These are phyloP conservation scores for Mytilinidion resinicola DNA, from an alignment of 495 filamentous ascomycete species.

Conservation along the genomic window DNA sequence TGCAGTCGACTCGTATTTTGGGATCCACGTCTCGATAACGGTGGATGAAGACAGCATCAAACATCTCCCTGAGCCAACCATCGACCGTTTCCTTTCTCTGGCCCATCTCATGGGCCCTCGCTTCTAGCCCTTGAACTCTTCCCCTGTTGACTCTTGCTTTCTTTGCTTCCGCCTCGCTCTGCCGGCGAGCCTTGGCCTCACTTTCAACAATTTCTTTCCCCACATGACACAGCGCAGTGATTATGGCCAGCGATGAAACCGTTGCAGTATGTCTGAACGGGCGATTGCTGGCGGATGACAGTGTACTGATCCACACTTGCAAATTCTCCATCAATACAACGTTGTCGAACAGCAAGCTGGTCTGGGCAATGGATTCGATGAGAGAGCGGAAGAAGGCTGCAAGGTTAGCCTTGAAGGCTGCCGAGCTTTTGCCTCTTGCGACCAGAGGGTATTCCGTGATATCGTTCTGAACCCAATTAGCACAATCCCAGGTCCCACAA, in stretches of 20 bases:
- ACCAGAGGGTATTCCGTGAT: slow-evolving; percentile 91
- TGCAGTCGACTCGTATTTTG: slow-evolving; percentile 75
- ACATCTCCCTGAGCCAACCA: slow-evolving; percentile 66
- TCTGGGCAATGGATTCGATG: slow-evolving; percentile 66
- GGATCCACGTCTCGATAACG: slow-evolving; percentile 92
- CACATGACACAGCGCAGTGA: slow-evolving; percentile 60
- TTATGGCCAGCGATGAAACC: slow-evolving; percentile 67
- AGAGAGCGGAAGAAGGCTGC: slow-evolving; percentile 69
- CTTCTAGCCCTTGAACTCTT: slow-evolving; percentile 60
- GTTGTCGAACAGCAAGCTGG: slow-evolving; percentile 68
- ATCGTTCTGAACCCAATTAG: slow-evolving; percentile 49
- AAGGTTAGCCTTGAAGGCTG: slow-evolving; percentile 68
- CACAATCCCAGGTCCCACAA: background rate
- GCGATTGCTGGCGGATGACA: slow-evolving; percentile 75
- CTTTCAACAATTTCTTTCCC: slow-evolving; percentile 58
- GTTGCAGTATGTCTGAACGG: slow-evolving; percentile 93
- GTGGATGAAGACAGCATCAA: slow-evolving; percentile 87
- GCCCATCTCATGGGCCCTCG: slow-evolving; percentile 59
- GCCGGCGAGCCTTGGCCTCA: slow-evolving; percentile 67
- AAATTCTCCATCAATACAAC: slow-evolving; percentile 73
- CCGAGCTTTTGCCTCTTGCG: slow-evolving; percentile 63
- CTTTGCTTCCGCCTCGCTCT: slow-evolving; percentile 74
- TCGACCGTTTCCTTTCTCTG: slow-evolving; percentile 58
- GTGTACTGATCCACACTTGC: slow-evolving; percentile 72
- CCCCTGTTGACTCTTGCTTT: slow-evolving; percentile 71